Conservation (phyloP, 2,329 filamentous ascomycete genomes). For the Tolypocladium tundrense region DNA sequence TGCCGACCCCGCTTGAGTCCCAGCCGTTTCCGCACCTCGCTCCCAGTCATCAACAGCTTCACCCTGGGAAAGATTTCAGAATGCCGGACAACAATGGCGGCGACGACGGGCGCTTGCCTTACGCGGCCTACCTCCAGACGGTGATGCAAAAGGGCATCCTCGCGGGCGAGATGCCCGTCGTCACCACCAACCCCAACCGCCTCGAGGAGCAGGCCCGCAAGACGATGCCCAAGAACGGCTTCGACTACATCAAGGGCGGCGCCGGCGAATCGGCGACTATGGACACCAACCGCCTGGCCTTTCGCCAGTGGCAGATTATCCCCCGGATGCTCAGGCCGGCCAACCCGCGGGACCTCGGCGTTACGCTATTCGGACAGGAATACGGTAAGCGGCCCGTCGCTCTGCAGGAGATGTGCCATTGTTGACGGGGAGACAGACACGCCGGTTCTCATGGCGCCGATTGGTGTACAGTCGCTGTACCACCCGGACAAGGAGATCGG, state of each 20-base stretch:
- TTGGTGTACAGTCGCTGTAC: conserved; percentile 60
- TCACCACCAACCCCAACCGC: conserved; percentile 49
- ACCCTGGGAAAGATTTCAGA: conserved; percentile 1
- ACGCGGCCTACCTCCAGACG: conserved; percentile 32
- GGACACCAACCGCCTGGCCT: conserved; percentile 48
- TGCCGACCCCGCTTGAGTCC: background rate
- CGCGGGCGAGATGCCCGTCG: conserved; percentile 32
- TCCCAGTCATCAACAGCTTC: background rate
- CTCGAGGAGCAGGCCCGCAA: conserved; percentile 45
- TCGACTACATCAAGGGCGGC: conserved; percentile 52
- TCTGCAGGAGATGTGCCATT: background rate
- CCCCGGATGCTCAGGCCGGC: conserved; percentile 39
- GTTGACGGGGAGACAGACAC: conserved; percentile 27
- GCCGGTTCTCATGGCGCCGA: conserved; percentile 50
- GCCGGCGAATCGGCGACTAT: conserved; percentile 52
- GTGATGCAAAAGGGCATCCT: conserved; percentile 44
- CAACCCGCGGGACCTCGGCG: conserved; percentile 33
- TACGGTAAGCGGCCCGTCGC: conserved; percentile 23
- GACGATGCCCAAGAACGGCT: conserved; percentile 35
- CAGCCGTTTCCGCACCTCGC: background rate
- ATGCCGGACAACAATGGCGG: conserved; percentile 8
- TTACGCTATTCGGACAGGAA: conserved; percentile 40
- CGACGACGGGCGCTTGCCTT: conserved; percentile 13
- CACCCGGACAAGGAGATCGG: conserved; percentile 56
- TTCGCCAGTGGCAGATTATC: conserved; percentile 40